Percentiles rank a stretch among this genome's conserved stretches.
Conservation (phyloP, 2,329 filamentous ascomycete genomes). For the Exophiala bonariae region DNA sequence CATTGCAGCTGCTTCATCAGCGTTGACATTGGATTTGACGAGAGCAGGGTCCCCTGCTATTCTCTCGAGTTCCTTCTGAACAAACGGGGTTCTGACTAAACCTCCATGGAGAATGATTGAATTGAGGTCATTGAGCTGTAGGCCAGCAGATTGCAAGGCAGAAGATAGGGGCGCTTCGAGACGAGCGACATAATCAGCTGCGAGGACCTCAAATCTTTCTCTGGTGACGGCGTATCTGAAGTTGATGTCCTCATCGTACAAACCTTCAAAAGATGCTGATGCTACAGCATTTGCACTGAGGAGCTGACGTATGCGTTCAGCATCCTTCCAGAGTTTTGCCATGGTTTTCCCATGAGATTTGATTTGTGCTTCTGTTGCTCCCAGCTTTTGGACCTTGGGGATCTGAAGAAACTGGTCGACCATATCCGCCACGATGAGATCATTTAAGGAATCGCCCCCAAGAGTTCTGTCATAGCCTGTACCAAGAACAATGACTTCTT, state of each 20-base stretch:
- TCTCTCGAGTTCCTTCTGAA: constrained; percentile 83
- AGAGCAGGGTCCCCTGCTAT: constrained; percentile 71
- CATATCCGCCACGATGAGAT: constrained; percentile 87
- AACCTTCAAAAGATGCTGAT: constrained; percentile 75
- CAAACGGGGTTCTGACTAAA: constrained; percentile 85
- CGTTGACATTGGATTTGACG: constrained; percentile 90
- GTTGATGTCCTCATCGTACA: constrained; percentile 83
- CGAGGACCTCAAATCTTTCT: constrained; percentile 76
- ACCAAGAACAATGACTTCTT: constrained; percentile 88
- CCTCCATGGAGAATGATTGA: constrained; percentile 94
- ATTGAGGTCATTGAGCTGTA: constrained; percentile 74
- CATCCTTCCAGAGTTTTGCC: constrained; percentile 90
- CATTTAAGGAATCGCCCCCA: constrained; percentile 86
- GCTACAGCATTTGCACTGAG: constrained; percentile 91
- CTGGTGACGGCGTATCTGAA: constrained; percentile 89
- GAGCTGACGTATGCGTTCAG: constrained; percentile 81
- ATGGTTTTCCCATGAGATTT: constrained; percentile 77
- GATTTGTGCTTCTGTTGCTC: constrained; percentile 62
- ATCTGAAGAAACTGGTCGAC: constrained; percentile 74
- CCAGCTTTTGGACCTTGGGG: constrained; percentile 50
- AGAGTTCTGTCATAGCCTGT: constrained; percentile 86
- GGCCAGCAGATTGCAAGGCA: constrained; percentile 70
- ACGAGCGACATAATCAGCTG: constrained; percentile 65
- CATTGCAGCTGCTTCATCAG: constrained; percentile 94
- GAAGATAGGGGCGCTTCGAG: constrained; percentile 69